A percentile compares a stretch with the other conserved stretches of the same genome.
phyloP scores from a whole-genome alignment of 2,329 filamentous ascomycete species.

The Coleophoma cylindrospora region DNA sequence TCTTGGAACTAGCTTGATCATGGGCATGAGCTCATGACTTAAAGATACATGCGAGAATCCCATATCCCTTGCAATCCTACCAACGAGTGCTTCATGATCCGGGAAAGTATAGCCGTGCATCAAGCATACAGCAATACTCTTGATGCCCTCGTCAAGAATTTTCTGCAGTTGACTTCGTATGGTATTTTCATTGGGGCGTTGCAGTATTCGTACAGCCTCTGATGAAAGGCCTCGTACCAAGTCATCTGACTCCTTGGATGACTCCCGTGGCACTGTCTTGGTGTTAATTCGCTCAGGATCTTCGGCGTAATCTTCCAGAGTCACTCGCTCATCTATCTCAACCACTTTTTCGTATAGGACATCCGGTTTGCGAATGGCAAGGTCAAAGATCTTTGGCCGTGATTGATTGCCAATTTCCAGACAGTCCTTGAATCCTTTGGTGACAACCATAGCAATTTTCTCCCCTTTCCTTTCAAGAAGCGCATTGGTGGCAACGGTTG shows the following conservation, averaged over 20 bases:
- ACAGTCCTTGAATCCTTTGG: conserved; percentile 82
- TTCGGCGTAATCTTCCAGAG: conserved; percentile 87
- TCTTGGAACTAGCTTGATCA: conserved; percentile 69
- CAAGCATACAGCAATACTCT: conserved; percentile 81
- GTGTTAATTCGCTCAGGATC: conserved; percentile 62
- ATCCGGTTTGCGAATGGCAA: conserved; percentile 82
- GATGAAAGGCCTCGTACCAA: conserved; percentile 69
- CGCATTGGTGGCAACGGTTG: conserved; percentile 90
- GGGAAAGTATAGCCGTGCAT: conserved; percentile 94
- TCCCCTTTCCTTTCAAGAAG: conserved; percentile 87
- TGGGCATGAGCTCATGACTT: conserved; percentile 75
- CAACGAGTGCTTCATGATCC: conserved; percentile 75
- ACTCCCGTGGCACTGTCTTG: conserved; percentile 47
- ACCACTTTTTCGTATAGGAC: conserved; percentile 80
- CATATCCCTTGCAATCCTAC: conserved; percentile 70
- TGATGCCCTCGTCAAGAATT: conserved; percentile 66
- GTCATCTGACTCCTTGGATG: conserved; percentile 42
- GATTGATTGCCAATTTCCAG: conserved; percentile 88
- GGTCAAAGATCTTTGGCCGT: conserved; percentile 83
- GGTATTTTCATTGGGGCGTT: conserved; percentile 50
- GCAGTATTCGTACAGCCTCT: conserved; percentile 67
- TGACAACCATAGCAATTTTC: conserved; percentile 81
- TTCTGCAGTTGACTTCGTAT: conserved; percentile 58
- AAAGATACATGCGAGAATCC: conserved; percentile 81
- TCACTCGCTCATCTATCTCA: conserved; percentile 89